Percentiles rank a stretch among this genome's conserved stretches.
These are phyloP conservation scores for Fusarium sororula DNA, from an alignment of 2,329 filamentous ascomycete genomes.

Conservation along the genomic window DNA sequence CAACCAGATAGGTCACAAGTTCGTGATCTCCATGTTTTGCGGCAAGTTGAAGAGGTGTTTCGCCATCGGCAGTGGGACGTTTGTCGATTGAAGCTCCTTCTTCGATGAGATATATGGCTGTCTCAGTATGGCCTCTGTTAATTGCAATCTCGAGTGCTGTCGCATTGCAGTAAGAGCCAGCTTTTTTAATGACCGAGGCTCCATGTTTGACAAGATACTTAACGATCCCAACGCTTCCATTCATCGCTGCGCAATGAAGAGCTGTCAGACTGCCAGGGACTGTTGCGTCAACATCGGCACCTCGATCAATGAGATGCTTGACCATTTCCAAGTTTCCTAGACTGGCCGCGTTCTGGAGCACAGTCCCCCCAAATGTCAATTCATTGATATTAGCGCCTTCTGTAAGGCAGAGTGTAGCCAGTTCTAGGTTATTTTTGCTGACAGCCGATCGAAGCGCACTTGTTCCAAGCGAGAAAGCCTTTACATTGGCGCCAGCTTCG, in stretches of 20 bases:
- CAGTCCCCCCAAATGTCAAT: accelerated
- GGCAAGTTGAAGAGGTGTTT: neutral
- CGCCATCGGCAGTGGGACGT: accelerated
- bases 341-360: accelerated
- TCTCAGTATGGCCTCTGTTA: accelerated
- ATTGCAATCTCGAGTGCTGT: neutral
- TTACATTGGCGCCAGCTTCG: neutral
- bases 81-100: accelerated
- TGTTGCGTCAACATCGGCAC: constrained; percentile 49
- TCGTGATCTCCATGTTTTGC: accelerated
- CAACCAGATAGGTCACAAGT: constrained; percentile 14
- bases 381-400: constrained; percentile 44
- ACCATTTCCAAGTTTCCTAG: constrained; percentile 27
- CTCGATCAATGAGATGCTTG: constrained; percentile 38
- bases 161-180: accelerated
- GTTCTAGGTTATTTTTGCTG: accelerated
- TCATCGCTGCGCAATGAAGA: accelerated
- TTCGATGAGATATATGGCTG: neutral
- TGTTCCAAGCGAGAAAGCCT: accelerated
- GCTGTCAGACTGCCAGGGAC: accelerated
- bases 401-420: constrained; percentile 43
- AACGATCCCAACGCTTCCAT: accelerated
- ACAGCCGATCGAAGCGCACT: accelerated
- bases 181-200: accelerated
- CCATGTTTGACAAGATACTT: neutral